Conservation (phyloP, 805 yeast genomes). For the Starmerella tilneyi region DNA sequence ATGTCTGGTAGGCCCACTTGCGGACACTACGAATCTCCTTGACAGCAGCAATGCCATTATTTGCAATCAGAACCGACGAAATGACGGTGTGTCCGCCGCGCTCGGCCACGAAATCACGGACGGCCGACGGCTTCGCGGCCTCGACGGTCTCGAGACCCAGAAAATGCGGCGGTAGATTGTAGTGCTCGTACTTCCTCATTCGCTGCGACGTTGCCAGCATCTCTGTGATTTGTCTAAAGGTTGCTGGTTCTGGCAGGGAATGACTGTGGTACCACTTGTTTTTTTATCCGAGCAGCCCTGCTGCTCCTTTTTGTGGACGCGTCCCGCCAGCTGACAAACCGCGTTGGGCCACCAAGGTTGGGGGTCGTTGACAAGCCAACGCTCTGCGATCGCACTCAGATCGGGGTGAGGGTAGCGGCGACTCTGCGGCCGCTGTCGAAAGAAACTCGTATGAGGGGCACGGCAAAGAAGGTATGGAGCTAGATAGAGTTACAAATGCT, state of each 20-base stretch:
- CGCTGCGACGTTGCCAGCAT: slow-evolving; percentile 16
- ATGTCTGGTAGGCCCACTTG: slow-evolving; percentile 99
- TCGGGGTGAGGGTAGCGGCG: slow-evolving; percentile 7
- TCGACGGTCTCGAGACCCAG: slow-evolving; percentile 71
- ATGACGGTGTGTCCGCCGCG: slow-evolving; percentile 95
- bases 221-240: not conserved
- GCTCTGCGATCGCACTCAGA: slow-evolving; percentile 1
- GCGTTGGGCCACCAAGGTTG: slow-evolving; percentile 8
- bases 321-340: slow-evolving; percentile 7
- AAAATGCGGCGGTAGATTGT: slow-evolving; percentile 56
- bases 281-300: not conserved
- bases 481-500: too few species aligned
- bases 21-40: slow-evolving; percentile 94
- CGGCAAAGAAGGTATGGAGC: too few species aligned
- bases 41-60: slow-evolving; percentile 98
- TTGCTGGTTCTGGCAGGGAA: not conserved
- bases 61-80: slow-evolving; percentile 74
- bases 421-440: not conserved
- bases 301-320: slow-evolving; percentile 7
- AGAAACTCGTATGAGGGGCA: not conserved
- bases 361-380: not conserved
- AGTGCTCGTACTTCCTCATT: slow-evolving; percentile 27
- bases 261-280: not conserved
- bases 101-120: slow-evolving; percentile 72
- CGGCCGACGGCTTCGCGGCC: slow-evolving; percentile 56